Evolutionary conservation across 208 protist genomes (phyloP), one percentile per base, ranked within the genome.

Genomic region (Crithidia sp.): DNA sequence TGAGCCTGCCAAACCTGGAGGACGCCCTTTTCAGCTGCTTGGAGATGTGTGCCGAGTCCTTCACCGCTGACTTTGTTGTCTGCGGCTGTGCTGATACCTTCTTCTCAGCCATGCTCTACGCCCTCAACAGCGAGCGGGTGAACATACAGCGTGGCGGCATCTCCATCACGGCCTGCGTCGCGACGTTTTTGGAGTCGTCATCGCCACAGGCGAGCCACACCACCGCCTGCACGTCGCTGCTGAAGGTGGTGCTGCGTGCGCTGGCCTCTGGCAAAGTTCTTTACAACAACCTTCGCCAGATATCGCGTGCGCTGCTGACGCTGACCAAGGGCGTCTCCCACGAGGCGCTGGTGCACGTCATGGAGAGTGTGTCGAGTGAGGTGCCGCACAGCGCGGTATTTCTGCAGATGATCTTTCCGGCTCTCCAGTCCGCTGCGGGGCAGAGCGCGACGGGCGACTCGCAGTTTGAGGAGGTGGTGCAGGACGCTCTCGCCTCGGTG

Each of bases 61-160:
- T 96, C 65, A 77, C 83, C 3, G 16, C 68, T 12, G 74, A 82
- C 60, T 85, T 94, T 59, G 85, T 89, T 50, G 76, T 71, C 43
- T 87, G 71, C 12, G 59, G 79, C n/a, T 55, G 75, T 39, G 86
- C 85, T 16, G 62, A 71, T 47, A 77, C 79, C 0, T 92, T 96
- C 72, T 61, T 93, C 41, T 80, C 81, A 4, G 86, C 87, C 37
- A 86, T 92, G 19, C 73, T 89, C n/a, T 95, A 91, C 59, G 81
- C 88, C 2, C 77, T 96, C 4, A 81, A 82, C 49, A 81, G 68
- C 39, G 83, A 87, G 12, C 67, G 79, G 0, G 63, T 75, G 7
- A 81, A 76, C 63, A 81, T 87, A 41, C 92, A 95, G 61, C 89
- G 87, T 39, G 74, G 80, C 41, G 92, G 92, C 52, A 82, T 86